Conservation (phyloP, 1,284 basidiomycete genomes). For the Mycosarcoma maydis region DNA sequence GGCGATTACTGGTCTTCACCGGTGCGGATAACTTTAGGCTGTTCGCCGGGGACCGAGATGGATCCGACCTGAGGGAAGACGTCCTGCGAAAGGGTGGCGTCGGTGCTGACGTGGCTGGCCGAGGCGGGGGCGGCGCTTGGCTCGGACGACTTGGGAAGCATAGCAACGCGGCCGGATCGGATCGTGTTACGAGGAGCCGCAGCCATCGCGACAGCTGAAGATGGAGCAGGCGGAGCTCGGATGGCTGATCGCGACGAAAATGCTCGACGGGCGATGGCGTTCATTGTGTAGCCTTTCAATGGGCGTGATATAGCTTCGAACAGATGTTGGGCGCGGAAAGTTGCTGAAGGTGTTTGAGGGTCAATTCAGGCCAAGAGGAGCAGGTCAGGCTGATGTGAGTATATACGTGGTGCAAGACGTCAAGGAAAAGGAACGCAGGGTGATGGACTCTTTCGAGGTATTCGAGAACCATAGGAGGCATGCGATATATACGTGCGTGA, state of each 20-base stretch:
- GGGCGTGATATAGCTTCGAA: too few relatives aligned
- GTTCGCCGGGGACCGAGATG: constrained; percentile 17
- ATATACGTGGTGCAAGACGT: too few relatives aligned
- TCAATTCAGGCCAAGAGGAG: neutral
- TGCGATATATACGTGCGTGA: neutral
- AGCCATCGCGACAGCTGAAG: constrained; percentile 11
- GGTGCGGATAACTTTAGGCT: constrained; percentile 25
- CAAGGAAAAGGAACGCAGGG: too few relatives aligned
- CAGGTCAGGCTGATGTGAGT: neutral
- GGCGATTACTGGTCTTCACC: constrained; percentile 16
- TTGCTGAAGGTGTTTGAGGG: too few relatives aligned
- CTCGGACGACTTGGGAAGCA: constrained; percentile 36
- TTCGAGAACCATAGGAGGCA: too few relatives aligned
- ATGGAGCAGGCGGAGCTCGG: constrained; percentile 38
- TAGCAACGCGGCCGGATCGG: constrained; percentile 34
- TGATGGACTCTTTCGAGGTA: too few relatives aligned
- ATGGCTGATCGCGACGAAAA: constrained; percentile 44
- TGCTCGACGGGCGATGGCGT: constrained; percentile 23
- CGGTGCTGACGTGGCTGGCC: constrained; percentile 29
- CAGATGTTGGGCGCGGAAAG: too few relatives aligned
- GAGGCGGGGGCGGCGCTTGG: constrained; percentile 6
- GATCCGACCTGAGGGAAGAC: constrained; percentile 26
- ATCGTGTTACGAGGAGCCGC: constrained; percentile 8
- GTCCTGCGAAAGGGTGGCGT: constrained; percentile 7
- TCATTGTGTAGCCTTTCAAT: too few relatives aligned